Evolutionary conservation across 306 rosid species (phyloP), one percentile per base, ranked within the genome.

Genomic region (Glycine latifolia): DNA sequence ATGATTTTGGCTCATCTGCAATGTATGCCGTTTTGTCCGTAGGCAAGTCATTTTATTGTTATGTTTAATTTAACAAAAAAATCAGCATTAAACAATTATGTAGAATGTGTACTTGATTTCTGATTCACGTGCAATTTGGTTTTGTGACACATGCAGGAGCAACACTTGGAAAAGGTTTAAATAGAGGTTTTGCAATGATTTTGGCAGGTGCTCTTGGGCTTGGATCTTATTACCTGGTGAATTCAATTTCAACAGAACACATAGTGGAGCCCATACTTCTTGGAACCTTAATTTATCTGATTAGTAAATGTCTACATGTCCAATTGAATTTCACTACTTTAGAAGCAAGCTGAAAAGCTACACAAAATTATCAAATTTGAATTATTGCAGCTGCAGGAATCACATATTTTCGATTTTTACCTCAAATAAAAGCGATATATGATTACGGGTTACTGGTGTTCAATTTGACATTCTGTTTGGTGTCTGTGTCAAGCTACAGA

Each of bases 21-120:
- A 85, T 85, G 55, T 85, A 86, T 87, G 89, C 87, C 6, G 74
- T 88, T 67, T 67, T 83, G 62, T 80, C 87, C 0, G 83, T 86
- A 56, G 89, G 91, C 54, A 61, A 67, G 84, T 59, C 6, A 4
- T 3, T 43, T 43, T 43, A 8, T 17, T 59, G 20, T 35, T 35
- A 2, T 35, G 43, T n/a, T 4, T 13, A 7, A 16, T 14, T 26
- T 3, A 26, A 3, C 46, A 26, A 4, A 44, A 44, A 76, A 13
- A 6, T n/a, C 12, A 54, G 16, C 20, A 35, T 59, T 10, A 31
- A 46, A 20, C 20, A 20, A 20, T 20, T 20, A 20, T 20, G 20
- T 20, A 20, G 20, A 20, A 20, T 20, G 20, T 20, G 20, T 20
- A 35, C 43, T 66, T 52, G 8, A 52, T 52, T 79, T 33, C 14